These are phyloP conservation scores for Stachybotrys elegans DNA, from an alignment of 2,329 filamentous ascomycete species.

Conservation along the genomic window DNA sequence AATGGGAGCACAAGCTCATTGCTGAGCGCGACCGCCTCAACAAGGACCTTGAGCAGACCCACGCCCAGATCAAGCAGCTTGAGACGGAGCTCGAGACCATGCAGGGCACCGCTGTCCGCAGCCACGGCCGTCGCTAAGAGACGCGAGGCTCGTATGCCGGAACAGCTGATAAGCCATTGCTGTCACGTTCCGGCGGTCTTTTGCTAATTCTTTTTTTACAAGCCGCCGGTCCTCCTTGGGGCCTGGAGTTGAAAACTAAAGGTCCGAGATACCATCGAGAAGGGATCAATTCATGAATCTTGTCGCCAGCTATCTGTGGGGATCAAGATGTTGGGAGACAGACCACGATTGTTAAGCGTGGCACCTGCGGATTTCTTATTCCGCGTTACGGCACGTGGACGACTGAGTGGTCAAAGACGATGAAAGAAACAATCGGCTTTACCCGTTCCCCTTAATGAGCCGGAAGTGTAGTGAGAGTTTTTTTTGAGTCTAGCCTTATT, in stretches of 20 bases:
- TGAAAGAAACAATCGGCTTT: constrained; percentile 11
- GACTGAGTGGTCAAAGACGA: neutral
- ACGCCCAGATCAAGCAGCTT: constrained; percentile 87
- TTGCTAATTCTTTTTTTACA: constrained; percentile 16
- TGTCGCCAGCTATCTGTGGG: constrained; percentile 16
- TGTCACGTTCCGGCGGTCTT: constrained; percentile 19
- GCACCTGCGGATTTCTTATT: no score
- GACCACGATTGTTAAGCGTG: neutral
- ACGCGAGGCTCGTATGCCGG: neutral
- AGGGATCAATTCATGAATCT: constrained; percentile 23
- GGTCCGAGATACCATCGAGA: constrained; percentile 23
- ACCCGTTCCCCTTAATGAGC: constrained; percentile 8
- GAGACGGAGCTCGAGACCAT: constrained; percentile 90
- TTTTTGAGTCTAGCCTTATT: constrained; percentile 16
- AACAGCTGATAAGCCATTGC: neutral
- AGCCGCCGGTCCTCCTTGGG: constrained; percentile 22
- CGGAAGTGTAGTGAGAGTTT: constrained; percentile 22
- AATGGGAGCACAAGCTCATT: constrained; percentile 99
- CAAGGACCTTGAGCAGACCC: constrained; percentile 98
- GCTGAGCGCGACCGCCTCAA: constrained; percentile 97
- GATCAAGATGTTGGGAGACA: constrained; percentile 8
- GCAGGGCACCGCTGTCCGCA: constrained; percentile 86
- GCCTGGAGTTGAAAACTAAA: constrained; percentile 31
- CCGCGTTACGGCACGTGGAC: neutral
- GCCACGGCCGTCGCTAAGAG: constrained; percentile 81